Evolutionary conservation across 495 filamentous ascomycete species (phyloP).

Genomic region (Staphylotrichum longicolle): DNA sequence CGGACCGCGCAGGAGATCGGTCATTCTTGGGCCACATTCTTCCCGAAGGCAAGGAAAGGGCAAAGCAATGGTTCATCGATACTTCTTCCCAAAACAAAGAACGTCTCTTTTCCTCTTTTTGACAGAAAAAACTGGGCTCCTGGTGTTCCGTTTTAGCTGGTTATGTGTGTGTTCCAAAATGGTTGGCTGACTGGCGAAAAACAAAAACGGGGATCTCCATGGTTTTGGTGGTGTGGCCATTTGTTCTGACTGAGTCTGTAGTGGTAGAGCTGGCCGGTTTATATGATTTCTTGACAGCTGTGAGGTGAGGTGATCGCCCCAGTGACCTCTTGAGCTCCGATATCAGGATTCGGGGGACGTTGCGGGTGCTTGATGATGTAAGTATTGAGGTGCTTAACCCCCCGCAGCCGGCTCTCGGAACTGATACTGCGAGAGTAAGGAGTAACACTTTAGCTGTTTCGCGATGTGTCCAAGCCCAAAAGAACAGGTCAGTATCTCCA

Average conservation of each 20-base stretch:
- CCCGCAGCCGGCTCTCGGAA: no score
- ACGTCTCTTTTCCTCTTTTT: slow-evolving; percentile 4
- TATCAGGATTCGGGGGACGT: no score
- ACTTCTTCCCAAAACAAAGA: slow-evolving; percentile 11
- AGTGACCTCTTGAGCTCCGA: no score
- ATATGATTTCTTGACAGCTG: not conserved
- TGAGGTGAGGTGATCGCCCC: no score
- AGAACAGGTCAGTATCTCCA: no score
- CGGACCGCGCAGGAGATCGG: not conserved
- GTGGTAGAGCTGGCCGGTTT: slow-evolving; percentile 18
- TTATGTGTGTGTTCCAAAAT: slow-evolving; percentile 15
- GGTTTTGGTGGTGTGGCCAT: slow-evolving; percentile 18
- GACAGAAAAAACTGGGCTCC: not conserved
- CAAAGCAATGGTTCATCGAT: slow-evolving; percentile 14
- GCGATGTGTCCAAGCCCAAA: no score
- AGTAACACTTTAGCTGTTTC: no score
- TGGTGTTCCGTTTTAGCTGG: not conserved
- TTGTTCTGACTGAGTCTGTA: slow-evolving; percentile 23
- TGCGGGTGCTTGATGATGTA: no score
- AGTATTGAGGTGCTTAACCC: no score
- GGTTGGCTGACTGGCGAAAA: slow-evolving; percentile 17
- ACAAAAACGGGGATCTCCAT: not conserved
- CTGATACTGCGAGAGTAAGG: no score
- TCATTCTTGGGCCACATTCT: not conserved
- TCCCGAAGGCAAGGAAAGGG: not conserved